Percentiles rank a stretch among this genome's conserved stretches.
phyloP scores from a whole-genome alignment of 495 filamentous ascomycete species.

The Melanomma pulvis-pyrius region DNA sequence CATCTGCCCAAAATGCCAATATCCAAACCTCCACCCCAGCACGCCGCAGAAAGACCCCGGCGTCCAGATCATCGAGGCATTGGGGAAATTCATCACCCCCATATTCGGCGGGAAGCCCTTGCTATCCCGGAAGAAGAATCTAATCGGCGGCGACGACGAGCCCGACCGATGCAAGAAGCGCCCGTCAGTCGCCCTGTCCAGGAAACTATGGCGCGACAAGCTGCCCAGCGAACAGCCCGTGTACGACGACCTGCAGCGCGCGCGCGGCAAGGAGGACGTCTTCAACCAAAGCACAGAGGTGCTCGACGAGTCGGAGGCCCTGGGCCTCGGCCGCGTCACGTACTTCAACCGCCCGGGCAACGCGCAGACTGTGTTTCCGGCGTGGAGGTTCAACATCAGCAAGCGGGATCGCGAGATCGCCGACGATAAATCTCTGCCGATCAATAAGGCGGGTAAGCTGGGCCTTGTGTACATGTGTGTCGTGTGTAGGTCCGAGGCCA shows the following conservation, averaged over 20 bases:
- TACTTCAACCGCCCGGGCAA: conserved; percentile 19
- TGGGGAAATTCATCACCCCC: no score
- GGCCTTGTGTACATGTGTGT: neutral
- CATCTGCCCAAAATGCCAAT: neutral
- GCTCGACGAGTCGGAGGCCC: neutral
- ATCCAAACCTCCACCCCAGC: neutral
- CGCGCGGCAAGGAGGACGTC: no score
- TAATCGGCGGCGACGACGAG: neutral
- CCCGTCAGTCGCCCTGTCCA: neutral
- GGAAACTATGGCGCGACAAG: neutral
- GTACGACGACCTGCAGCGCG: no score
- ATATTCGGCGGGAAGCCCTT: no score
- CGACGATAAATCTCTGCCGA: neutral
- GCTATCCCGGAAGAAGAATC: no score
- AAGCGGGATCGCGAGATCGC: neutral
- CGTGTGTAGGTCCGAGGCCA: neutral
- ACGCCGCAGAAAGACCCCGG: neutral
- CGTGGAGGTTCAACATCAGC: neutral
- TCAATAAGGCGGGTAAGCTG: conserved; percentile 15
- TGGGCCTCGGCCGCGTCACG: neutral
- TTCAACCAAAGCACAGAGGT: no score
- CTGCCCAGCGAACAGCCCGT: neutral
- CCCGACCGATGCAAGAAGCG: neutral
- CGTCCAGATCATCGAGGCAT: neutral
- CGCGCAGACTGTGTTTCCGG: conserved; percentile 19